Base-by-base conservation (phyloP, 495 filamentous ascomycete species). In the Trichoderma parareesei region DNA sequence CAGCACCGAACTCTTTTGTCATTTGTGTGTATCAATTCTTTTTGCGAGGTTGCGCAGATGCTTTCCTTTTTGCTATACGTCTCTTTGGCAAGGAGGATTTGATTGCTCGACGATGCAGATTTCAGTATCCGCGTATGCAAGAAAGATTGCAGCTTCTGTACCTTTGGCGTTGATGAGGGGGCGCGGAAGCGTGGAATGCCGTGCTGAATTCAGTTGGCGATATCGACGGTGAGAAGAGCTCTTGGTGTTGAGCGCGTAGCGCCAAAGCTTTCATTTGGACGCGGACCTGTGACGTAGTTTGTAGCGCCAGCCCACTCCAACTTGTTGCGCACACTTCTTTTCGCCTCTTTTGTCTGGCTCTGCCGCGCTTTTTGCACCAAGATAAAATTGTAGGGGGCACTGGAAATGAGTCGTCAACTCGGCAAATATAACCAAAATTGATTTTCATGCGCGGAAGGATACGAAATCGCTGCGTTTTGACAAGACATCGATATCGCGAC, bases 1-100 rank as follows among this genome's bases (percentile, higher is more conserved):
- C 46, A 49, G 46, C 46, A 20, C 46, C 46, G 46, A 49, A 49
- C 46, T 18, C 46, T 49, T 49, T 49, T 49, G n/a, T 7, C 46
- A 20, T n/a, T 49, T 27, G 46, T 20, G 46, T 18, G n/a, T 6
- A 49, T 49, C 3, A 18, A 18, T 49, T 4, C 46, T 20, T 27
- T 18, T 4, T 49, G 11, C n/a, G n/a, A 9, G n/a, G 5, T 9
- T n/a, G 1, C 46, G 18, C 9, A 8, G n/a, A 18, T 18, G 16
- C 2, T n/a, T 18, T 49, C 5, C 8, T 20, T 20, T 49, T 27
- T 49, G n/a, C 18, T 18, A 18, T 49, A 18, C n/a, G 18, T 9
- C 16, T 18, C 3, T 9, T 5, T 49, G 46, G 5, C 0, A 18
- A 9, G 9, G 7, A 4, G 18, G 46, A 6, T 6, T 41, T 3